Evolutionary conservation across 305 asterid genomes (phyloP).

Genomic region (Fraxinus greggii): DNA sequence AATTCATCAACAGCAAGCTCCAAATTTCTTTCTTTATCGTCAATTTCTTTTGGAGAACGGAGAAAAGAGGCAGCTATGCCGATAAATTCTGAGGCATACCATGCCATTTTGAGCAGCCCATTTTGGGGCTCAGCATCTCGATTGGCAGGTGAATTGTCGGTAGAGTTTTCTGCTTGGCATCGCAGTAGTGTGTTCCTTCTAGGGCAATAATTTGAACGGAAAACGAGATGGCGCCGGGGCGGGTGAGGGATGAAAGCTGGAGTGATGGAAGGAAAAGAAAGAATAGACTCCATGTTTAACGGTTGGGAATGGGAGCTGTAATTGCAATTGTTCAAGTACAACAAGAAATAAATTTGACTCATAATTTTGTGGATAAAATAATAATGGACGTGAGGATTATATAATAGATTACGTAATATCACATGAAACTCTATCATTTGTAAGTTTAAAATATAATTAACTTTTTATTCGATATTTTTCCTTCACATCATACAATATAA

Average conservation of each 20-base stretch:
- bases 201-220: conserved; percentile 20
- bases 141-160: conserved; percentile 24
- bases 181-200: conserved; percentile 25
- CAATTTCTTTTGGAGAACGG: conserved; percentile 48
- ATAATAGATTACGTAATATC: too few relatives aligned
- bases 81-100: conserved; percentile 84
- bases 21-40: conserved; percentile 25
- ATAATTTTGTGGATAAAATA: background rate
- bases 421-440: too few relatives aligned
- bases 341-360: background rate
- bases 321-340: background rate
- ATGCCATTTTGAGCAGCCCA: conserved; percentile 64
- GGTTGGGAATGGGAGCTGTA: background rate
- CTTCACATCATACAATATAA: too few relatives aligned
- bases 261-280: conserved; percentile 35
- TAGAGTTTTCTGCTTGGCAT: conserved; percentile 40
- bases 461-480: too few relatives aligned
- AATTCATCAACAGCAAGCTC: conserved; percentile 48
- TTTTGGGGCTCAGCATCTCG: conserved; percentile 53
- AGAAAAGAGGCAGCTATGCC: conserved; percentile 83
- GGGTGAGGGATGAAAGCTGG: conserved; percentile 22
- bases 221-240: conserved; percentile 19
- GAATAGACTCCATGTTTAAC: conserved; percentile 45
- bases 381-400: too few relatives aligned
- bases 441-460: too few relatives aligned